Base-by-base conservation (phyloP, 305 asterid genomes). In the Fraxinus nigra region DNA sequence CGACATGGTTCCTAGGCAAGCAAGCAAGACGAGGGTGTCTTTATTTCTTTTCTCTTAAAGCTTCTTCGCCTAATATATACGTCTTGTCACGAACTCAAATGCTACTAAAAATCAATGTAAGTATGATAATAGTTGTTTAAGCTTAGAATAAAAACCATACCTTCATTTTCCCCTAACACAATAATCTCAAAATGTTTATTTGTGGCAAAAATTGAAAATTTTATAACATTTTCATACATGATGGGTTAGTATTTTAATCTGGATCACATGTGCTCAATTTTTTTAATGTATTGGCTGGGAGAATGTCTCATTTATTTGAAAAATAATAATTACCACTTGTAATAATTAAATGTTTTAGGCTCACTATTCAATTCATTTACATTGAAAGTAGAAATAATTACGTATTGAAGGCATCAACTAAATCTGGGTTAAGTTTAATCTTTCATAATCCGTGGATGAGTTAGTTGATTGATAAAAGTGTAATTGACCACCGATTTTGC, bases 241-340 rank as follows among this genome's bases (percentile, higher is more conserved):
- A 4, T 59, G 38, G 6, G 24, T 32, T 37, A 35, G 26, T n/a
- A 82, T 3, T 26, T 63, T 79, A 65, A 79, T 80, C 35, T 43
- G 61, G 4, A 67, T 70, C 81, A 79, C 86, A 79, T 26, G 73
- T 65, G 35, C 18, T 72, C 7, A 70, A 76, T 63, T 37, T 70
- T 28, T 76, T 46, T 38, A 54, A 24, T 76, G 69, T 34, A 26
- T 72, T 65, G 16, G 79, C 76, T 51, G 26, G 77, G 82, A 83
- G 87, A 84, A 84, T 88, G 86, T 86, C 84, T 84, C 22, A 14
- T 40, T 24, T 56, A 16, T 7, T 48, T 51, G 69, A 37, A 28
- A 28, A 37, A 65, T 24, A 24, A 43, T 61, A 37, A 67, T 72
- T 24, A 83, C 79, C 30, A 75, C 59, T 67, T 81, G 83, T 63